These are phyloP conservation scores for Auxenochlorella protothecoides DNA, from an alignment of 139 green algal species.

Conservation along the genomic window DNA sequence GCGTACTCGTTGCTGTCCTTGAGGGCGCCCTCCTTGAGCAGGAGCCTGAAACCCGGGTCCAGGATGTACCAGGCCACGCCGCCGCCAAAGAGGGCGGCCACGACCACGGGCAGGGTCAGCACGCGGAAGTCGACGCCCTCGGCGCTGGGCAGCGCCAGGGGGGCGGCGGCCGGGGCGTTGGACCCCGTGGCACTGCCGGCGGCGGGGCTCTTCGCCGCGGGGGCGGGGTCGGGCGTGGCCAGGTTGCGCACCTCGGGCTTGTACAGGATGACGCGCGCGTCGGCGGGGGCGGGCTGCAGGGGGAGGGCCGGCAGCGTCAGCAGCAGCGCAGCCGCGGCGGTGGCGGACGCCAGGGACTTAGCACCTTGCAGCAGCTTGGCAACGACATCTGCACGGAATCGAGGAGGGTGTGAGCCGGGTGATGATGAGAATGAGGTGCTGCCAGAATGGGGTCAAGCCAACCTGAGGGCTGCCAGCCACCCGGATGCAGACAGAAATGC, in stretches of 20 bases:
- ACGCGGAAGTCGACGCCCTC: slow-evolving; percentile 10
- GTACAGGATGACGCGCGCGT: slow-evolving; percentile 6
- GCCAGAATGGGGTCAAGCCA: too few relatives aligned
- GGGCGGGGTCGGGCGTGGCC: slow-evolving; percentile 4
- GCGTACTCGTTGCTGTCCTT: slow-evolving; percentile 8
- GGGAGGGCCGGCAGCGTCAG: neutral
- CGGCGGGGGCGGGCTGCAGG: neutral
- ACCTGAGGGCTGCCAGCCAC: too few relatives aligned
- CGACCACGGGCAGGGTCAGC: slow-evolving; percentile 2
- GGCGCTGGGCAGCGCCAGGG: slow-evolving; percentile 9
- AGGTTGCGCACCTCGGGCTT: slow-evolving; percentile 12
- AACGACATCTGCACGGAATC: too few relatives aligned
- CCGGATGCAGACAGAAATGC: too few relatives aligned
- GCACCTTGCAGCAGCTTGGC: too few relatives aligned
- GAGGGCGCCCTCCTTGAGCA: slow-evolving; percentile 7
- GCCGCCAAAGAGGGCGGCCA: slow-evolving; percentile 2
- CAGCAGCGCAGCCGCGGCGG: slow-evolving; percentile 3
- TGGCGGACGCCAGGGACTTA: neutral
- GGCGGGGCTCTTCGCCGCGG: slow-evolving; percentile 2
- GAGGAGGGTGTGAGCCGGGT: too few relatives aligned
- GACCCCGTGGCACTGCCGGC: neutral
- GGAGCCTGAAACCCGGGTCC: slow-evolving; percentile 3
- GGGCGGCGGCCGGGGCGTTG: slow-evolving; percentile 24
- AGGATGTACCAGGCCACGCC: neutral
- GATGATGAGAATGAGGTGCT: too few relatives aligned